These are phyloP conservation scores for Pythium dissotocum DNA, from an alignment of 352 stramenopile genomes.

Conservation along the genomic window DNA sequence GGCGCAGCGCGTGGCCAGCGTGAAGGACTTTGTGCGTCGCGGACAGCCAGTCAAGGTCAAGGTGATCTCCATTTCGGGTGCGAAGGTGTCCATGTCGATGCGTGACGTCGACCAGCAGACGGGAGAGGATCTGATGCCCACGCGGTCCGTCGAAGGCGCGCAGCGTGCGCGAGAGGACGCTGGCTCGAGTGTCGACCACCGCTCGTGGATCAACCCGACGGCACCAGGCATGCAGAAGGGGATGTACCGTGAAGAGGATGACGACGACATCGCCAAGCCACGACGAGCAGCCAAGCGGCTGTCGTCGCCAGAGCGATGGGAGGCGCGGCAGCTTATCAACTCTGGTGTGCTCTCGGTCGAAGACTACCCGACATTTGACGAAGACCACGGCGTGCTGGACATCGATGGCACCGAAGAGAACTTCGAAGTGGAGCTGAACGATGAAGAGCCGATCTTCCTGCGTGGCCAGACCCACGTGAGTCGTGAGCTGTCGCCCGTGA, in stretches of 20 bases:
- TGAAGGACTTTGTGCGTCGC: constrained; percentile 85
- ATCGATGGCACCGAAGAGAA: constrained; percentile 84
- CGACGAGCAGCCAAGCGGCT: constrained; percentile 86
- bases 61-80: constrained; percentile 91
- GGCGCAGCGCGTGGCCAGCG: constrained; percentile 80
- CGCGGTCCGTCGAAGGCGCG: constrained; percentile 72
- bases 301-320: constrained; percentile 96
- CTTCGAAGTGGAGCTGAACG: constrained; percentile 96
- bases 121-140: constrained; percentile 93
- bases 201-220: constrained; percentile 86
- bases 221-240: constrained; percentile 74
- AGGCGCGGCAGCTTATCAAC: constrained; percentile 97
- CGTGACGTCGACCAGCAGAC: constrained; percentile 97
- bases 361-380: constrained; percentile 98
- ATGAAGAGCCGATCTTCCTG: constrained; percentile 97
- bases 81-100: constrained; percentile 94
- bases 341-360: constrained; percentile 97
- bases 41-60: constrained; percentile 96
- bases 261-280: constrained; percentile 75
- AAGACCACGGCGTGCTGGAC: constrained; percentile 90
- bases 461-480: constrained; percentile 92
- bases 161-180: constrained; percentile 56
- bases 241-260: constrained; percentile 35
- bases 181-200: constrained; percentile 45
- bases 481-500: constrained; percentile 93